Evolutionary conservation across 768 basidiomycete genomes (phyloP).

Genomic region (Guyanaporus albipodus): DNA sequence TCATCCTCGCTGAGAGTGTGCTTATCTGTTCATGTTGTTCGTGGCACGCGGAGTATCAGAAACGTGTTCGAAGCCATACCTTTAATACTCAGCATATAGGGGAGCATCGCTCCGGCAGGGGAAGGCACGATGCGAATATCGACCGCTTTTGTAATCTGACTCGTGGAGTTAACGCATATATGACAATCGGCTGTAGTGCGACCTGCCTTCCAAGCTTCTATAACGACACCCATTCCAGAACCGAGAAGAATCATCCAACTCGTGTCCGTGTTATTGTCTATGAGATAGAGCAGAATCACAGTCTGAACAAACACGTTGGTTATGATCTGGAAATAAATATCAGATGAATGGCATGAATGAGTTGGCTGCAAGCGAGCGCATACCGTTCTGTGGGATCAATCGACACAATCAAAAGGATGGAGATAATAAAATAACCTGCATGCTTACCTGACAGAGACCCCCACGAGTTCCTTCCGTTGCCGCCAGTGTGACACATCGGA

Average conservation of each 20-base stretch:
- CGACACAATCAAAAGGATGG: conserved; percentile 16
- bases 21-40: conserved; percentile 56
- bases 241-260: conserved; percentile 97
- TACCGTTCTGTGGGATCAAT: conserved; percentile 47
- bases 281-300: conserved; percentile 86
- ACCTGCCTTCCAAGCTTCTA: conserved; percentile 92
- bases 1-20: conserved; percentile 96
- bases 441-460: conserved; percentile 84
- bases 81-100: conserved; percentile 79
- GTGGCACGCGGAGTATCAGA: conserved; percentile 8
- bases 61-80: conserved; percentile 43
- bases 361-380: conserved; percentile 21
- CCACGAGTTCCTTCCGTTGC: conserved; percentile 89
- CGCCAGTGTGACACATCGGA: conserved; percentile 95
- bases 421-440: conserved; percentile 4
- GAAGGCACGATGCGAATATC: conserved; percentile 70
- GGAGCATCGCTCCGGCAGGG: conserved; percentile 61
- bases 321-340: conserved; percentile 52
- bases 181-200: conserved; percentile 7
- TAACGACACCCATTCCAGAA: conserved; percentile 73
- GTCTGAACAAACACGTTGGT: conserved; percentile 94
- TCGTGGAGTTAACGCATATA: conserved; percentile 14
- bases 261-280: conserved; percentile 93
- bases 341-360: conserved; percentile 10
- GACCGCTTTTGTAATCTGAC: conserved; percentile 83